Evolutionary conservation across 208 protist genomes (phyloP).

Genomic region (Leishmania guyanensis): DNA sequence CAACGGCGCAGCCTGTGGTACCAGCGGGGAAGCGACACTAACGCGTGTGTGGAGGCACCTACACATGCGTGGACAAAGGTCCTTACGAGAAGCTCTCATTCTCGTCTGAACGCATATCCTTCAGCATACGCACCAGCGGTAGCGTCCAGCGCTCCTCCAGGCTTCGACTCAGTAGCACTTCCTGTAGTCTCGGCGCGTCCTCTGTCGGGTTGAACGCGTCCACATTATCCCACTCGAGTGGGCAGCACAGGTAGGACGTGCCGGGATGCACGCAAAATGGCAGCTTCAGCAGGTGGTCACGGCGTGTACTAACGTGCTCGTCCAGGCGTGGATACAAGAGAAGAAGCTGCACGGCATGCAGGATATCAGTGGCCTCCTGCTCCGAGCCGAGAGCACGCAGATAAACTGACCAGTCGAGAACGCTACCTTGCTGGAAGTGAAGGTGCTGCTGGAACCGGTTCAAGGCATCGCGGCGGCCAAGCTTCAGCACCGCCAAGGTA

Average conservation of each 20-base stretch:
- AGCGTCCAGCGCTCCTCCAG: conserved; percentile 69
- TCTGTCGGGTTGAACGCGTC: conserved; percentile 62
- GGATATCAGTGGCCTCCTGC: conserved; percentile 49
- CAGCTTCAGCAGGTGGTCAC: conserved; percentile 98
- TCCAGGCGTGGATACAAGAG: conserved; percentile 97
- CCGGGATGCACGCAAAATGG: conserved; percentile 98
- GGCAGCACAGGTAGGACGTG: conserved; percentile 87
- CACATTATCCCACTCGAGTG: conserved; percentile 76
- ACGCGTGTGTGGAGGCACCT: not conserved
- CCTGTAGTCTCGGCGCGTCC: conserved; percentile 72
- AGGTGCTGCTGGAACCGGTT: conserved; percentile 60
- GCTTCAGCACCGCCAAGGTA: conserved; percentile 69
- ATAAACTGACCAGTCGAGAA: conserved; percentile 64
- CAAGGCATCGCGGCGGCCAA: conserved; percentile 62
- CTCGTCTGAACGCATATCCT: conserved; percentile 63
- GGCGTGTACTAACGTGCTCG: conserved; percentile 95
- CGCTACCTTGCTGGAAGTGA: conserved; percentile 55
- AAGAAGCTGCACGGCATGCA: conserved; percentile 67
- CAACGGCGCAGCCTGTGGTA: not conserved
- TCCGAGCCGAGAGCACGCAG: conserved; percentile 48
- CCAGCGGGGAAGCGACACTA: not conserved
- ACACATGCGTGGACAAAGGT: not conserved
- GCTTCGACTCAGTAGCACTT: conserved; percentile 64
- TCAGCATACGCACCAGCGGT: conserved; percentile 68
- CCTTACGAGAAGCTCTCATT: conserved; percentile 34